Percentiles rank a stretch among this genome's conserved stretches.
Conservation (phyloP, 768 basidiomycete genomes). For the Amylocystis lapponica region DNA sequence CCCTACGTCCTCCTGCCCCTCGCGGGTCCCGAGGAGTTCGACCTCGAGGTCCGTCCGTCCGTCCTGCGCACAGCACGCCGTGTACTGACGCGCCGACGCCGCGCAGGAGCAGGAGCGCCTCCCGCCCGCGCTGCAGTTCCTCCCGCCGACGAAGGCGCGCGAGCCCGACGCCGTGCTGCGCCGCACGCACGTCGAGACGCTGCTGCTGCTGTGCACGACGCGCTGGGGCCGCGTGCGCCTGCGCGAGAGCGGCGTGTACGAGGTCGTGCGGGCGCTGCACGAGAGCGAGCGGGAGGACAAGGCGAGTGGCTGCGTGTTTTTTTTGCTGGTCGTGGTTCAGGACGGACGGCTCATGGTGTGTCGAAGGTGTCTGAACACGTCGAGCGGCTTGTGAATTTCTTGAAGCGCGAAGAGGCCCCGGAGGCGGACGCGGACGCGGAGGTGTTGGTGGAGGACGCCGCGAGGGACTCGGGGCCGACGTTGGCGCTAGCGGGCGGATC, state of each 20-base stretch:
- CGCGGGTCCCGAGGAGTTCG: slow-evolving; percentile 93
- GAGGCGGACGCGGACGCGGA: slow-evolving; percentile 38
- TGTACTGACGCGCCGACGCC: neutral
- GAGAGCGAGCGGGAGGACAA: slow-evolving; percentile 73
- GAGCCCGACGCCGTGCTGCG: slow-evolving; percentile 76
- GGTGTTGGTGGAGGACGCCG: too few relatives aligned
- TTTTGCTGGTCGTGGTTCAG: neutral
- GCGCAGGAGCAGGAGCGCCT: slow-evolving; percentile 82
- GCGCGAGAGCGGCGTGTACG: slow-evolving; percentile 78
- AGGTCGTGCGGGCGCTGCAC: slow-evolving; percentile 75
- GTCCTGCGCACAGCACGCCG: neutral
- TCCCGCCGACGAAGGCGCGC: slow-evolving; percentile 77
- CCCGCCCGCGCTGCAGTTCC: slow-evolving; percentile 79
- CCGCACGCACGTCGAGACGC: slow-evolving; percentile 80
- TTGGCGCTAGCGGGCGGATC: too few relatives aligned
- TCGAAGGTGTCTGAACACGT: slow-evolving; percentile 78
- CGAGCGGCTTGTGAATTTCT: slow-evolving; percentile 80
- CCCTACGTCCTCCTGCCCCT: slow-evolving; percentile 85
- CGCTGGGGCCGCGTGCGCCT: slow-evolving; percentile 83
- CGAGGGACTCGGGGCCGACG: too few relatives aligned
- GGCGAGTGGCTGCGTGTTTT: slow-evolving; percentile 36
- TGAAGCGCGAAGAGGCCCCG: slow-evolving; percentile 71
- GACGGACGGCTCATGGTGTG: neutral
- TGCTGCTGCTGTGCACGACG: slow-evolving; percentile 85
- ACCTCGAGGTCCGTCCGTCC: slow-evolving; percentile 61